A percentile compares a stretch with the other conserved stretches of the same genome.
Conservation (phyloP, 2,329 filamentous ascomycete species). For the Diplodia scrobiculata region DNA sequence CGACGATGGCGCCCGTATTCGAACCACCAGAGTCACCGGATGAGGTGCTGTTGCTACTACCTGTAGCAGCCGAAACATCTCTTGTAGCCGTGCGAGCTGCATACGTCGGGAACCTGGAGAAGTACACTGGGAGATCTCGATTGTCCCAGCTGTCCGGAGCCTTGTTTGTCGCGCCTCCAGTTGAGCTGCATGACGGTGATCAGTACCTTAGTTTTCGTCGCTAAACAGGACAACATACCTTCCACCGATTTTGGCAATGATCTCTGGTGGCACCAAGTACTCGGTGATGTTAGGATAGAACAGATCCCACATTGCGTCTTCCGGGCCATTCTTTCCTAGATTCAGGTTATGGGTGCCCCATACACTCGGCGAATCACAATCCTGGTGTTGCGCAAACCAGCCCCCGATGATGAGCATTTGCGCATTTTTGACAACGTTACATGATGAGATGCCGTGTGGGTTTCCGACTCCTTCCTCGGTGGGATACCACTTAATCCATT, state of each 20-base stretch:
- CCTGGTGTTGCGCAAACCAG: slow-evolving; percentile 53
- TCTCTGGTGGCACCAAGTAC: slow-evolving; percentile 58
- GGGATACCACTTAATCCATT: slow-evolving; percentile 62
- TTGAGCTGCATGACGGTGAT: slow-evolving; percentile 40
- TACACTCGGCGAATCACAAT: slow-evolving; percentile 57
- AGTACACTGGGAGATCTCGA: slow-evolving; percentile 57
- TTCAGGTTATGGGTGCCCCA: slow-evolving; percentile 62
- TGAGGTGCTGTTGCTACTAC: slow-evolving; percentile 29
- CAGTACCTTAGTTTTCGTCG: not conserved
- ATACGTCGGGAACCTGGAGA: slow-evolving; percentile 54
- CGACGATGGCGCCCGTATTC: slow-evolving; percentile 45
- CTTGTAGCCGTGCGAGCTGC: slow-evolving; percentile 57
- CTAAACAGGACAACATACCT: slow-evolving; percentile 36
- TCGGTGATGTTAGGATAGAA: slow-evolving; percentile 54
- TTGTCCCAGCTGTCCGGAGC: slow-evolving; percentile 55
- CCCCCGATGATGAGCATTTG: slow-evolving; percentile 68
- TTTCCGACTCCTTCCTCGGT: slow-evolving; percentile 49
- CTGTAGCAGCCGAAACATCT: slow-evolving; percentile 38
- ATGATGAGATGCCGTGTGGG: slow-evolving; percentile 59
- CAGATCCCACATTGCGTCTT: slow-evolving; percentile 55
- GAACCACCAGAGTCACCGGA: slow-evolving; percentile 32
- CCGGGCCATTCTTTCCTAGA: slow-evolving; percentile 54
- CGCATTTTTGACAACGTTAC: slow-evolving; percentile 58
- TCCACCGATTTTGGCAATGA: slow-evolving; percentile 53
- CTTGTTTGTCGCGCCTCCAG: slow-evolving; percentile 58